A percentile compares a stretch with the other conserved stretches of the same genome.
phyloP scores from a whole-genome alignment of 495 filamentous ascomycete species.

The Trypethelium eluteriae region DNA sequence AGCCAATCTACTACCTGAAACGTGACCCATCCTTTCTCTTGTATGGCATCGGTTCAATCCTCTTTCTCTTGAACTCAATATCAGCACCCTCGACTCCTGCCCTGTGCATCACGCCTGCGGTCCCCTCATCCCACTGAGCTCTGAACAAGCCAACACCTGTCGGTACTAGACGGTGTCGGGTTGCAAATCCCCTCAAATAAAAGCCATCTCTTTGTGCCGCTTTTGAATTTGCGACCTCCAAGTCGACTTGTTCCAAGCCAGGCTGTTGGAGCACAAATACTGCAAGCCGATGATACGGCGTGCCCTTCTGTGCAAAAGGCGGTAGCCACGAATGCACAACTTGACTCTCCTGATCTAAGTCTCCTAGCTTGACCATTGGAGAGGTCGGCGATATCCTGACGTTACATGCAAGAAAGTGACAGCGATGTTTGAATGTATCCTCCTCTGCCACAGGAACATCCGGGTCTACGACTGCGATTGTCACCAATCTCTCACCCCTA shows the following conservation, averaged over 20 bases:
- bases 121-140: constrained; percentile 79
- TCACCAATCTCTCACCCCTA: constrained; percentile 68
- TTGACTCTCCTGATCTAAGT: constrained; percentile 49
- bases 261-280: constrained; percentile 79
- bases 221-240: constrained; percentile 47
- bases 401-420: constrained; percentile 75
- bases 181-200: constrained; percentile 61
- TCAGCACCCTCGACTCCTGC: constrained; percentile 67
- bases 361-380: constrained; percentile 46
- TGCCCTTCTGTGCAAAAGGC: constrained; percentile 78
- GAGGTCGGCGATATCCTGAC: constrained; percentile 50
- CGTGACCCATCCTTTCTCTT: constrained; percentile 34
- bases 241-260: constrained; percentile 33
- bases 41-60: constrained; percentile 45
- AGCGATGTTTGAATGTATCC: constrained; percentile 71
- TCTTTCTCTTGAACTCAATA: constrained; percentile 74
- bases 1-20: constrained; percentile 25
- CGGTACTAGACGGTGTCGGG: constrained; percentile 57
- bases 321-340: constrained; percentile 75
- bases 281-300: constrained; percentile 80
- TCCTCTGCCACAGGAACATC: constrained; percentile 76
- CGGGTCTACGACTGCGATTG: constrained; percentile 75
- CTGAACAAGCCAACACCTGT: constrained; percentile 85
- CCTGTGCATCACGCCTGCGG: constrained; percentile 73
- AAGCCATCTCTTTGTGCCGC: constrained; percentile 54